Conservation (phyloP, 305 asterid species). For the Fraxinus dipetala region DNA sequence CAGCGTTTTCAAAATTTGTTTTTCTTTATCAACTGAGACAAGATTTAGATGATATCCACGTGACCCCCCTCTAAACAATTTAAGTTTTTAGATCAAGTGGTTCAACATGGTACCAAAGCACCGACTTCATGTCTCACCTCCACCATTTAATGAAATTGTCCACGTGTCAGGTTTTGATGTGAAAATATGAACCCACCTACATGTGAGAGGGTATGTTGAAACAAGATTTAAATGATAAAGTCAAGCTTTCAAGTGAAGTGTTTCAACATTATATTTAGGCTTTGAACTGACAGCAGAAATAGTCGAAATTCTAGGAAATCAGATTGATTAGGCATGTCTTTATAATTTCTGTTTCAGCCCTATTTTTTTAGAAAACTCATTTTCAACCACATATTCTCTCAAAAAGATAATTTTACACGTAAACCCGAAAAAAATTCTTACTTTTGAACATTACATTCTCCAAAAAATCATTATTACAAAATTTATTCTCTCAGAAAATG, state of each 20-base stretch:
- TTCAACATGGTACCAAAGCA: not conserved
- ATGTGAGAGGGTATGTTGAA: not conserved
- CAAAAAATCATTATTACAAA: not conserved
- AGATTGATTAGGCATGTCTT: constrained; percentile 13
- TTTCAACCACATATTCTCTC: not conserved
- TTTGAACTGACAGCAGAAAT: not conserved
- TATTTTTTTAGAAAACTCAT: not conserved
- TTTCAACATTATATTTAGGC: not conserved
- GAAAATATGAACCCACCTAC: not conserved
- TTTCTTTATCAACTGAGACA: not conserved
- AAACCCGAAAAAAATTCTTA: not conserved
- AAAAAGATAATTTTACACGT: not conserved
- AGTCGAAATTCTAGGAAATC: not conserved
- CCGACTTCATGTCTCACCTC: not conserved
- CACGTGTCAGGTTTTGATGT: not conserved
- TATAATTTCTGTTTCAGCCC: not conserved
- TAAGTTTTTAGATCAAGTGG: not conserved
- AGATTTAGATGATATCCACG: not conserved
- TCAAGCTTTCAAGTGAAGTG: not conserved
- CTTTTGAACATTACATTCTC: not conserved
- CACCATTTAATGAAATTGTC: not conserved
- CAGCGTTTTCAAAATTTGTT: not conserved
- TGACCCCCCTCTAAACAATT: not conserved
- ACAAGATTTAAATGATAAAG: not conserved
- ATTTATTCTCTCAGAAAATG: not conserved